Percentiles rank a stretch among this genome's conserved stretches.
Conservation (phyloP, 2,329 filamentous ascomycete species). For the Thelonectria olida region DNA sequence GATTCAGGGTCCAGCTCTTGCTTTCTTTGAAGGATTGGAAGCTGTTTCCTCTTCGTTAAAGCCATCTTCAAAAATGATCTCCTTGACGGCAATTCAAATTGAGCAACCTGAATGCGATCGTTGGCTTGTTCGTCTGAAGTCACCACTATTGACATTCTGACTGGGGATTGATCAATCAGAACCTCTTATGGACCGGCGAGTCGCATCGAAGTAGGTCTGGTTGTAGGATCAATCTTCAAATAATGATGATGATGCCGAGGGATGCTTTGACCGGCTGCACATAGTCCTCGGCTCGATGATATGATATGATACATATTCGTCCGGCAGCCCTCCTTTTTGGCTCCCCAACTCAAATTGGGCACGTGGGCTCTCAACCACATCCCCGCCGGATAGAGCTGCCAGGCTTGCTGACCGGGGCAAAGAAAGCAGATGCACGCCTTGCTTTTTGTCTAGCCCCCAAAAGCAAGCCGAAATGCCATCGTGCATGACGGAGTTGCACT, state of each 20-base stretch:
- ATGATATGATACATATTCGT: neutral
- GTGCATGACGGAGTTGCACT: conserved; percentile 1
- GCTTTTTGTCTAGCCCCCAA: neutral
- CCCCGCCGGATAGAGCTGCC: conserved; percentile 10
- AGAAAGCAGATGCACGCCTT: neutral
- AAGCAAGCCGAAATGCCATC: neutral
- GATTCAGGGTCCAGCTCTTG: too few relatives aligned
- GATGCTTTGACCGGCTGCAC: neutral
- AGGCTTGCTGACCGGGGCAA: neutral
- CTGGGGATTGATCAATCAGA: too few relatives aligned
- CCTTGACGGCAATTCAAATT: too few relatives aligned
- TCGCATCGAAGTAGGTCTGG: too few relatives aligned
- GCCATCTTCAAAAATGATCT: neutral
- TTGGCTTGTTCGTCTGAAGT: too few relatives aligned
- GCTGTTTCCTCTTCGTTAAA: neutral
- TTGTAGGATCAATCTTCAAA: neutral
- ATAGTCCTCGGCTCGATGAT: neutral
- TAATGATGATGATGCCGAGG: neutral
- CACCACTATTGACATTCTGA: too few relatives aligned
- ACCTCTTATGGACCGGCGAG: too few relatives aligned
- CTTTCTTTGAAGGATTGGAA: too few relatives aligned
- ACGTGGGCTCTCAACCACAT: conserved; percentile 16
- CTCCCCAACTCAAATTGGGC: neutral
- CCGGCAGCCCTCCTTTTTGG: neutral
- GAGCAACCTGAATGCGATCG: too few relatives aligned